phyloP scores from a whole-genome alignment of 2,329 filamentous ascomycete genomes.

The Sporothrix euskadiensis region DNA sequence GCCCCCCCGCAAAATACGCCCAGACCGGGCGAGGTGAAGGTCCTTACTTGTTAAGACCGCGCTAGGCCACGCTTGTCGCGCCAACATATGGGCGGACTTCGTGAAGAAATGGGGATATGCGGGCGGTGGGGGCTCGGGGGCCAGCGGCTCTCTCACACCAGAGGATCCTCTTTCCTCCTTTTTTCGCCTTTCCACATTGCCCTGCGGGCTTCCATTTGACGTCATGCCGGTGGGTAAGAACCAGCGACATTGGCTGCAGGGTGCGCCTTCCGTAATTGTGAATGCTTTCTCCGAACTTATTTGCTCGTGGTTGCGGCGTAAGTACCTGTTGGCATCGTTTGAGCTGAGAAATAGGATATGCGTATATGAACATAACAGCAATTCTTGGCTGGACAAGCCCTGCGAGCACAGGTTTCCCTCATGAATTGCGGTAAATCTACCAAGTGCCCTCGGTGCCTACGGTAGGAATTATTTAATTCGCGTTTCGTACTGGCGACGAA shows the following conservation, averaged over 20 bases:
- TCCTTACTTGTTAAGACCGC: constrained; percentile 10
- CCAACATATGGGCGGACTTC: background rate
- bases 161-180: background rate
- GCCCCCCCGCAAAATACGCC: constrained; percentile 3
- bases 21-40: constrained; percentile 10
- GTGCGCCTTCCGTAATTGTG: constrained; percentile 6
- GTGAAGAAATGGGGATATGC: background rate
- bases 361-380: background rate
- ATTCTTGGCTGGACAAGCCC: background rate
- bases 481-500: too few species aligned
- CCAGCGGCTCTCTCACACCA: background rate
- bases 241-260: background rate
- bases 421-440: too few species aligned
- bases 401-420: too few species aligned
- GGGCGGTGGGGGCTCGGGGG: background rate
- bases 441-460: too few species aligned
- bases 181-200: too few species aligned
- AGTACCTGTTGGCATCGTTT: background rate
- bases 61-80: constrained; percentile 22
- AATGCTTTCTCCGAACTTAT: background rate
- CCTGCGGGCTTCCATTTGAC: background rate
- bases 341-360: background rate
- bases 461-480: too few species aligned
- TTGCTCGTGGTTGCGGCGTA: background rate
- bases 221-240: background rate